Percentiles rank a stretch among this genome's conserved stretches.
phyloP scores from a whole-genome alignment of 2,329 filamentous ascomycete species.

The Aspergillus hortae region DNA sequence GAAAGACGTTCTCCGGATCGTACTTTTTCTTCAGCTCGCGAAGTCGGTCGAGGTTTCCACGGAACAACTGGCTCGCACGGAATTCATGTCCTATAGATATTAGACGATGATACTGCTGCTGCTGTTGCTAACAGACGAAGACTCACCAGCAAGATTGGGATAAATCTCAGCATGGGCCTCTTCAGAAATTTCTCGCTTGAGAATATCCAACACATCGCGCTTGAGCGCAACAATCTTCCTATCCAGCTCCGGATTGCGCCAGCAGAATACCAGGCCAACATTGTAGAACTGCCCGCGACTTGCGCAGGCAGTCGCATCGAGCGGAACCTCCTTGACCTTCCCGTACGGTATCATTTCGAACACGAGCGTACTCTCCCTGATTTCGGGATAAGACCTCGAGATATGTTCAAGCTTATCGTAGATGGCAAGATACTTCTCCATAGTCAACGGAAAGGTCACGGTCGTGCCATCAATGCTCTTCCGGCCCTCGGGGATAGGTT shows the following conservation, averaged over 20 bases:
- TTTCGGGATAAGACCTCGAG: neutral
- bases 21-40: slow-evolving; percentile 12
- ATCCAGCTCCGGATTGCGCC: slow-evolving; percentile 5
- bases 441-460: slow-evolving; percentile 6
- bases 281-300: slow-evolving; percentile 13
- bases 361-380: slow-evolving; percentile 3
- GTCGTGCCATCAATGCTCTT: slow-evolving; percentile 5
- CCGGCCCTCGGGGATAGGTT: neutral
- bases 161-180: neutral
- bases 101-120: neutral
- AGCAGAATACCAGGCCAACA: slow-evolving; percentile 6
- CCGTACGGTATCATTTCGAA: slow-evolving; percentile 13
- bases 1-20: slow-evolving; percentile 16
- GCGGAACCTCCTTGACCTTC: slow-evolving; percentile 7
- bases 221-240: neutral
- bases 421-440: neutral
- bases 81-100: neutral
- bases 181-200: neutral
- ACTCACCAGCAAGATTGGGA: slow-evolving; percentile 1
- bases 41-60: slow-evolving; percentile 4
- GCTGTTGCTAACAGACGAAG: neutral
- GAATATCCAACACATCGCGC: neutral
- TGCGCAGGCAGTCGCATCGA: slow-evolving; percentile 8
- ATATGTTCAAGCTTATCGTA: slow-evolving; percentile 1
- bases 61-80: neutral